Base-by-base conservation (phyloP, 306 rosid genomes). In the Benincasa hispida region DNA sequence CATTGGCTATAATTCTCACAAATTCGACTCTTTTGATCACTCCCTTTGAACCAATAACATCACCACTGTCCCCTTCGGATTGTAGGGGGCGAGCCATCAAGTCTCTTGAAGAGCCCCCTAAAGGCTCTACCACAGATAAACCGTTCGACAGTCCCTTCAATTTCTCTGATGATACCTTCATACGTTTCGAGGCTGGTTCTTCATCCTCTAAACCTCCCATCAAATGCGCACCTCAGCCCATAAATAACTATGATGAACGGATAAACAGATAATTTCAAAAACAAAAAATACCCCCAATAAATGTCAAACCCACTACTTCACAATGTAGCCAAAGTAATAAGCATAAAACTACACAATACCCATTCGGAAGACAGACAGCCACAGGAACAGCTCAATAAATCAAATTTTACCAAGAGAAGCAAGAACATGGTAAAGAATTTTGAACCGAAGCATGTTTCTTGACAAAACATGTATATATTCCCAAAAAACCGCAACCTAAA, bases 121-220 rank as follows among this genome's bases (percentile, higher is more conserved):
- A 69, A 41, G 93, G 87, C 89, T 83, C 92, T 54, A 76, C 61
- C 32, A 80, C 65, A 79, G 96, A 85, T 67, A 89, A 87, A 83
- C 99, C 97, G 99, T 92, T 95, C 3, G 98, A 89, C 72, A 89
- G 84, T 55, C 88, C 88, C 83, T 77, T 84, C 87, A 83, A 66
- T 78, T 90, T 91, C 81, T 86, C 87, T 72, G 83, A 81, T 59
- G 89, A 89, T 59, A 92, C 59, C 78, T 89, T 95, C 93, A 95
- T 83, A 21, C 99, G 98, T 87, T 95, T 95, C 55, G 88, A 83
- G 47, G 92, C 97, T 90, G 99, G 99, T 85, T 92, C 98, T 88
- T 92, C 99, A 92, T 95, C 98, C 74, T 87, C 98, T 86, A 90
- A 92, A 89, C 99, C 98, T 88, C 99, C 99, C 99, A 95, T 95